Evolutionary conservation across 106 monocot genomes (phyloP), one percentile per base, ranked within the genome.

Genomic region (Apostasia shenzhenica): DNA sequence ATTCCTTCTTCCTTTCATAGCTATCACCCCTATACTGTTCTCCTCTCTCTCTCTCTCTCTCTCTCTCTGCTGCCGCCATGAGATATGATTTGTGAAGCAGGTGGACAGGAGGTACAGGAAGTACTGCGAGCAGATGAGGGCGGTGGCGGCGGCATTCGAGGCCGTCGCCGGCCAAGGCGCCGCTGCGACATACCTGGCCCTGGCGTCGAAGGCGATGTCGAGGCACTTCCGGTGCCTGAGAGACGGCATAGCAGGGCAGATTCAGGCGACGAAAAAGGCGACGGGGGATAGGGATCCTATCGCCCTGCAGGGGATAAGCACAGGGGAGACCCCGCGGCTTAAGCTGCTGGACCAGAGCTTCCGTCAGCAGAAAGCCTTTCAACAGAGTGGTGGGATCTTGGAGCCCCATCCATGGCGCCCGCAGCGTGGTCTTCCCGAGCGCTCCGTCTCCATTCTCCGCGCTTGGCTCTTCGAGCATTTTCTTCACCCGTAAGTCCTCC

Each of bases 391-490:
- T 5, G 57, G 63, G 52, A 26, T 49, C 5, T 2, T 65, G 82
- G 89, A 92, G 68, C 71, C 52, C 66, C 80, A 85, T 2, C 87
- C 87, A 3, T 92, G 91, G 87, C 63, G 91, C 14, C 91, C 91
- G 4, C 91, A 92, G 73, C 72, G 91, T 9, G 91, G 91, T 14
- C 82, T 92, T 4, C 85, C 91, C 0, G 87, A 92, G 48, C 78
- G 87, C 48, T 79, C 87, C 10, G 87, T 88, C 4, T 78, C 84
- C 43, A 61, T 92, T 40, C 91, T 92, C 2, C 80, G 91, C 0
- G 84, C 91, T 42, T 92, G 91, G 91, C 91, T 88, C 73, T 92
- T 92, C 66, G 91, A 92, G 59, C 91, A 92, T 67, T 92, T 92
- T 62, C 85, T 92, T 42, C 84, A 92, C 48, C 91, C 87, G 91